Base-by-base conservation (phyloP, 257 asterid genomes). In the Fraxinus excelsior region DNA sequence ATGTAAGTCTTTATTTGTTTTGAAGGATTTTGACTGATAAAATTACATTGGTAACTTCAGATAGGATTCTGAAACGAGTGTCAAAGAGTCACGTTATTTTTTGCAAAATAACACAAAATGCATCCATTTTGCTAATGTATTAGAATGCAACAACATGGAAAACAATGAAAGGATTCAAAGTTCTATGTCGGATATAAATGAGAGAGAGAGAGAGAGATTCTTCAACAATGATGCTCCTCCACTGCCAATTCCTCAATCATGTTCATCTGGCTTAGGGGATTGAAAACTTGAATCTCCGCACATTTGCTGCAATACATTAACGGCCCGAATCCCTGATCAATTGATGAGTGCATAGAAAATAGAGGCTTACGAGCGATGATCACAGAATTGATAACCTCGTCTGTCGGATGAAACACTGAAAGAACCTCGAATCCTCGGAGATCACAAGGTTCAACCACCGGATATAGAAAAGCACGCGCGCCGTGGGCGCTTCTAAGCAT, bases 401-500 rank as follows among this genome's bases (percentile, higher is more conserved):
- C 97, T 0, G 97, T 90, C 0, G 98, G 98, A 81, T 94, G 98
- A 67, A 71, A 88, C 64, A 91, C 86, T 3, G 97, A 84, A 19
- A 94, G 84, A 11, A 94, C 93, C 87, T 94, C 92, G 29, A 94
- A 94, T 4, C 97, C 97, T 44, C 80, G 78, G 0, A 92, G 87
- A 67, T 88, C 94, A 7, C 90, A 72, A 13, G 91, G 84, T 32
- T 94, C 98, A 49, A 94, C 88, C 60, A 92, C 92, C 3, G 98
- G 98, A 62, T 92, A 92, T 2, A 94, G 84, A 60, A 92, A 94
- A 11, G 90, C 98, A 1, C 98, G 74, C 0, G 98, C 94, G 5
- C 97, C 97, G 16, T 94, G 98, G 10, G 98, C 97, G 74, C 97
- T 91, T 83, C 98, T 83, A 3, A 94, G 80, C 97, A 92, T 91